Base-by-base conservation (phyloP, 1,284 basidiomycete genomes). In the Malassezia pachydermatis region DNA sequence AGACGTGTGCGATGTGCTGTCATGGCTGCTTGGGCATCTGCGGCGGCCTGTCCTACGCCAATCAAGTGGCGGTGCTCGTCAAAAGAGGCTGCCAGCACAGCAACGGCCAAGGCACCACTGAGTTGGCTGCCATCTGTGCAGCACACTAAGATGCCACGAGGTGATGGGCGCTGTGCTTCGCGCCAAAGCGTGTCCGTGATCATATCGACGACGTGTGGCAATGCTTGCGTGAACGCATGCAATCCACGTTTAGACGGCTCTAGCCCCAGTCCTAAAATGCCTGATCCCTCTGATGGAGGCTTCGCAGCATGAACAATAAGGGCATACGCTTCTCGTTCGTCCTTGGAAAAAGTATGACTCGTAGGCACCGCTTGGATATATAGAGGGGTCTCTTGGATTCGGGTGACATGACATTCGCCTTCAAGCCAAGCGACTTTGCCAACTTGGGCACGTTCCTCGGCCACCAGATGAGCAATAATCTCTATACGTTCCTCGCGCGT, bases 391-490 rank as follows among this genome's bases (percentile, higher is more conserved):
- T 28, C 29, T 13, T 20, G 20, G 11, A 34, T 43, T 3, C 17
- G 41, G 5, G 30, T 16, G 10, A 37, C 29, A 29, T 16, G 14
- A 16, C 17, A 27, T 13, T 45, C 35, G 20, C 39, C 20, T 19
- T 32, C 13, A 36, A 39, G 14, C 32, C 39, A 40, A 37, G 43
- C 27, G n/a, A 40, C 25, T 16, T 36, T 36, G 25, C 40, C 22
- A 20, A 20, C 20, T 14, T 38, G 38, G 22, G 32, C 24, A 19
- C 28, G 40, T 41, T 39, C 47, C 14, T 41, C 14, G 8, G 36
- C 41, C 13, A 81, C 73, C 6, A 86, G 58, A 0, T 61, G 59
- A 2, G 65, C 63, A 10, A 87, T 75, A 2, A 81, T 48, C 4
- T 62, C 62, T 7, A 76, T 74, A 6, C 86, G 74, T 0, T 76